These are phyloP conservation scores for Misopates orontium DNA, from an alignment of 257 asterid genomes.

Conservation along the genomic window DNA sequence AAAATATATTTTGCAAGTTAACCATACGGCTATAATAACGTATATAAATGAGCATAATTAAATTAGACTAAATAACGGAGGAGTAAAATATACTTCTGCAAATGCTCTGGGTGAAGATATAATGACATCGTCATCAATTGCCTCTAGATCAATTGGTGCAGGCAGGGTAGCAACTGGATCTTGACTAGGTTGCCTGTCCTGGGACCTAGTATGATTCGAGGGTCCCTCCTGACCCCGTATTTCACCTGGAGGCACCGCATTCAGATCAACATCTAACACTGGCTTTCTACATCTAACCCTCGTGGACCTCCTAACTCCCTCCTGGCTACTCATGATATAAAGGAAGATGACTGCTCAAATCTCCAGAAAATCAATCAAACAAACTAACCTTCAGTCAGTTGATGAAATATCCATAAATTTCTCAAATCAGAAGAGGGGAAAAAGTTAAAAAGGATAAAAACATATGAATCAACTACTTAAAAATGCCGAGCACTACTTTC, in stretches of 20 bases:
- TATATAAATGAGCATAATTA: neutral
- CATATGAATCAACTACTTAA: neutral
- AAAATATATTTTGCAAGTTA: constrained; percentile 22
- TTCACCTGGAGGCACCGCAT: constrained; percentile 47
- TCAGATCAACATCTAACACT: constrained; percentile 49
- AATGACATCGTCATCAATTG: constrained; percentile 57
- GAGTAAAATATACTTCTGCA: constrained; percentile 41
- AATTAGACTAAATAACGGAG: neutral
- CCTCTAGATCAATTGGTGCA: constrained; percentile 51
- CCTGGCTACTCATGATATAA: constrained; percentile 40
- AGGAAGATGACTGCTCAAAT: constrained; percentile 19
- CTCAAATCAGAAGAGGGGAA: neutral
- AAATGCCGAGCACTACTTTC: neutral
- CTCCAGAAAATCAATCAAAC: constrained; percentile 11
- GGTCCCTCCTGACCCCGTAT: constrained; percentile 33
- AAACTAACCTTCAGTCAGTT: constrained; percentile 11
- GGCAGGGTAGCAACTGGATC: constrained; percentile 26
- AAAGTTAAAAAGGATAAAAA: neutral
- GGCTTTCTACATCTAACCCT: constrained; percentile 41
- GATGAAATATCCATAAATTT: neutral
- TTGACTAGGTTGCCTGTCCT: constrained; percentile 33
- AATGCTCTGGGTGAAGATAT: constrained; percentile 59
- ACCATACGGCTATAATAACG: constrained; percentile 1
- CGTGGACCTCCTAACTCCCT: constrained; percentile 31
- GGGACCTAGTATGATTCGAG: constrained; percentile 32